Evolutionary conservation across 2,329 filamentous ascomycete species (phyloP).

Genomic region (Dactylellina cionopaga): DNA sequence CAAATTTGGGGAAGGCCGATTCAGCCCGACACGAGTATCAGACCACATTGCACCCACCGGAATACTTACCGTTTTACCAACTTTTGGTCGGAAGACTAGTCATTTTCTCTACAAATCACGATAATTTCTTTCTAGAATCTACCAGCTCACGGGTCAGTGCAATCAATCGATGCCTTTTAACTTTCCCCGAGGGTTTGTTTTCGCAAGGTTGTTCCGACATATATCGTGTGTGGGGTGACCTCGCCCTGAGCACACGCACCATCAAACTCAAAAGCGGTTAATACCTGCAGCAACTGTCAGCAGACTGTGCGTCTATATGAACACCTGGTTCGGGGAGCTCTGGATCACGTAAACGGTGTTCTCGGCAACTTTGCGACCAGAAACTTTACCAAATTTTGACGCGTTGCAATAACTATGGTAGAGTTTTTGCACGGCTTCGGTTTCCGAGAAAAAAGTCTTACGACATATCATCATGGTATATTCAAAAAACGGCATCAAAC

Average conservation of each 20-base stretch:
- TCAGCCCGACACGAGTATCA: constrained; percentile 26
- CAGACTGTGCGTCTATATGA: not conserved
- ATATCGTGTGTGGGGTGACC: constrained; percentile 13
- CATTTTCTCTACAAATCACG: constrained; percentile 17
- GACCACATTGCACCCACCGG: constrained; percentile 7
- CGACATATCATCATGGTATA: too few species aligned
- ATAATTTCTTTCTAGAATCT: not conserved
- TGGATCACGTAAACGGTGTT: too few species aligned
- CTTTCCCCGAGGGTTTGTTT: not conserved
- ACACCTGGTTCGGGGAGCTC: not conserved
- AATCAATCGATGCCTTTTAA: not conserved
- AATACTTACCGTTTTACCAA: too few species aligned
- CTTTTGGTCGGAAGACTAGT: not conserved
- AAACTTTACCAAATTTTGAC: too few species aligned
- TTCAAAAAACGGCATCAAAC: too few species aligned
- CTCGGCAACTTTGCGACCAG: too few species aligned
- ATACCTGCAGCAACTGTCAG: not conserved
- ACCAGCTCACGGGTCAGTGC: not conserved
- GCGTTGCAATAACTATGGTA: too few species aligned
- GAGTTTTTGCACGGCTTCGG: too few species aligned
- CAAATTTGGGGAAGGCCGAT: not conserved
- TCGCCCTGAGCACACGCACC: too few species aligned
- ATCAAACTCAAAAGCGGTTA: not conserved
- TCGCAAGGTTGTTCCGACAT: not conserved
- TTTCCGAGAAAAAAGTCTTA: too few species aligned